Conservation (phyloP, 176 grass and related monocot species). For the Triticum turgidum region DNA sequence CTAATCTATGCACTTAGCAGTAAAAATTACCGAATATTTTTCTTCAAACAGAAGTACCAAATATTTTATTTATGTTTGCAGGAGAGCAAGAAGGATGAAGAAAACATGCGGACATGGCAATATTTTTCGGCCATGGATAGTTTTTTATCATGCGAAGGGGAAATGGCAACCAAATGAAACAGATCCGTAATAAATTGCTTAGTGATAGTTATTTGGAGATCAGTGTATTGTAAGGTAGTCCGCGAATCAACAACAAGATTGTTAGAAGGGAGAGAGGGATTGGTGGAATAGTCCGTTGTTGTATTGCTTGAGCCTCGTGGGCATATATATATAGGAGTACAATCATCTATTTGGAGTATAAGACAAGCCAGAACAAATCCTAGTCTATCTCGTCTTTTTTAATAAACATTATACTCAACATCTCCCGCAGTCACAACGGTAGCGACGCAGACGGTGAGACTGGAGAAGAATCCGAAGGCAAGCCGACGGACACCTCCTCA, state of each 20-base stretch:
- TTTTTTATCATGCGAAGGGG: slow-evolving; percentile 56
- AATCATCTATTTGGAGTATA: no score
- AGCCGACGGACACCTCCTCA: no score
- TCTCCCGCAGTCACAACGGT: no score
- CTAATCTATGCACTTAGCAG: background rate
- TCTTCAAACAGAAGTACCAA: background rate
- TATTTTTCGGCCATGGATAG: slow-evolving; percentile 70
- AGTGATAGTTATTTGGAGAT: background rate
- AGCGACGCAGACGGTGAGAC: no score
- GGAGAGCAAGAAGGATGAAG: slow-evolving; percentile 76
- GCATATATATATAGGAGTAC: no score
- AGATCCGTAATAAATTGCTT: slow-evolving; percentile 17
- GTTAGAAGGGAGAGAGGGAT: no score
- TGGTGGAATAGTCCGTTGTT: no score
- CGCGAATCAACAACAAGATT: background rate
- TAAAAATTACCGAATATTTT: background rate
- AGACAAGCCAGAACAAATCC: no score
- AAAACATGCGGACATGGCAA: slow-evolving; percentile 66
- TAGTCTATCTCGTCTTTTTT: no score
- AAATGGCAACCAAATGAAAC: slow-evolving; percentile 60
- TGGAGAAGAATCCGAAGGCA: no score
- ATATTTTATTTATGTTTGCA: slow-evolving; percentile 22
- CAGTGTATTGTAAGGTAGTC: background rate
- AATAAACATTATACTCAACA: no score
- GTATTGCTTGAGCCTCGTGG: no score